Evolutionary conservation across 768 basidiomycete genomes (phyloP).

Genomic region (Lenzites betulinus): DNA sequence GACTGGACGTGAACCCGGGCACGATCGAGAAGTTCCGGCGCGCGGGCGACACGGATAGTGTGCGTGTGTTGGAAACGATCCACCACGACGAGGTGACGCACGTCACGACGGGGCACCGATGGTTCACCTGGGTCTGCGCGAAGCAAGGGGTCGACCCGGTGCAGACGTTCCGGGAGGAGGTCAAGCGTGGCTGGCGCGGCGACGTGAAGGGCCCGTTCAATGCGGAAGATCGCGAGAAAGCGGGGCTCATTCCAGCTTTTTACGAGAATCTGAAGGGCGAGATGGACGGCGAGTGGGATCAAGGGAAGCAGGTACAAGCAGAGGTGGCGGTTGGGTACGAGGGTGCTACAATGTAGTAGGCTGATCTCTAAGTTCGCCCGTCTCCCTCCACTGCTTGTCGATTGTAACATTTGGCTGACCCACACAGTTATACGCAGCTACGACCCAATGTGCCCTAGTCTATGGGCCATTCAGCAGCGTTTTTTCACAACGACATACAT

Average conservation of each 20-base stretch:
- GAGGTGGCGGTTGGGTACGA: conserved; percentile 8
- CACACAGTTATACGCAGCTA: too few species aligned
- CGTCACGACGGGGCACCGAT: conserved; percentile 79
- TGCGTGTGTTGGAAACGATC: conserved; percentile 69
- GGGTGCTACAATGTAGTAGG: background rate
- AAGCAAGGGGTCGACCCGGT: conserved; percentile 60
- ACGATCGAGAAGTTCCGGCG: conserved; percentile 73
- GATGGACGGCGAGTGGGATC: conserved; percentile 34
- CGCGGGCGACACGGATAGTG: conserved; percentile 67
- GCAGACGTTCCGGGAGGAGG: conserved; percentile 67
- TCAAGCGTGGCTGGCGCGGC: conserved; percentile 68
- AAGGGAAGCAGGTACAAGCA: background rate
- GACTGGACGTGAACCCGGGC: conserved; percentile 80
- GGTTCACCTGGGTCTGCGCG: conserved; percentile 79
- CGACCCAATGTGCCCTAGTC: too few species aligned
- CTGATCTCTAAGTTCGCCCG: too few species aligned
- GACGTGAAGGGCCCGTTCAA: conserved; percentile 85
- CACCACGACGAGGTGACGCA: conserved; percentile 82
- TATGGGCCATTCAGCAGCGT: too few species aligned
- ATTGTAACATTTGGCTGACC: too few species aligned
- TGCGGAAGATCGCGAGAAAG: conserved; percentile 66
- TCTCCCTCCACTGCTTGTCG: too few species aligned
- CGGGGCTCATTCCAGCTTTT: conserved; percentile 70
- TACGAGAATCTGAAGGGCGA: conserved; percentile 74
- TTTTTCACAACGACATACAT: too few species aligned